Base-by-base conservation (phyloP, 805 yeast species). In the Cyberlindnera xylosilytica region DNA sequence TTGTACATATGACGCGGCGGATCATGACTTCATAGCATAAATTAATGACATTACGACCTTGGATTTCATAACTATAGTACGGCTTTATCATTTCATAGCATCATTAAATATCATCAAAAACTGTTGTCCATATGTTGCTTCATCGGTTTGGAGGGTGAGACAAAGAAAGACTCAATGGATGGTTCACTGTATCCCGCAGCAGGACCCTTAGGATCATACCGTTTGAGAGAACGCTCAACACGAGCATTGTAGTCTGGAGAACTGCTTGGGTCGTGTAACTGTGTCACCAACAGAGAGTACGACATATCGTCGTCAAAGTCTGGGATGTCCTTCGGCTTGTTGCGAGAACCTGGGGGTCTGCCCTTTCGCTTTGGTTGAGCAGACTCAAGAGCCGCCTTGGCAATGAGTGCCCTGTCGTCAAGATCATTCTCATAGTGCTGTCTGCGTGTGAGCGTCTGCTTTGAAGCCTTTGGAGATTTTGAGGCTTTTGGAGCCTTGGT, bases 101-200 rank as follows among this genome's bases (percentile, higher is more conserved):
- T 29, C 32, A 16, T 29, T 29, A 29, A 31, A 31, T 13, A 20
- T 7, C 23, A 19, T n/a, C n/a, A n/a, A n/a, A n/a, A n/a, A n/a
- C n/a, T n/a, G n/a, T n/a, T n/a, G n/a, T n/a, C n/a, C n/a, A n/a
- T n/a, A n/a, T n/a, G n/a, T n/a, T n/a, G n/a, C n/a, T n/a, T n/a
- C n/a, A n/a, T n/a, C n/a, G n/a, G n/a, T n/a, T n/a, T n/a, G n/a
- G n/a, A n/a, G n/a, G n/a, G n/a, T n/a, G n/a, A n/a, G n/a, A n/a
- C n/a, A 24, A 35, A 35, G 22, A 35, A 35, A 6, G 30, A n/a
- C 9, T 35, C 38, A 23, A 35, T 17, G 10, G 38, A 10, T 8
- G 16, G 16, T 17, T 35, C 38, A 22, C 12, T 22, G 23, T 22
- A 35, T 16, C 30, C 38, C 29, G 24, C 4, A 6, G 38, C 29